These are phyloP conservation scores for Pichia nakasei DNA, from an alignment of 805 yeast species.

Conservation along the genomic window DNA sequence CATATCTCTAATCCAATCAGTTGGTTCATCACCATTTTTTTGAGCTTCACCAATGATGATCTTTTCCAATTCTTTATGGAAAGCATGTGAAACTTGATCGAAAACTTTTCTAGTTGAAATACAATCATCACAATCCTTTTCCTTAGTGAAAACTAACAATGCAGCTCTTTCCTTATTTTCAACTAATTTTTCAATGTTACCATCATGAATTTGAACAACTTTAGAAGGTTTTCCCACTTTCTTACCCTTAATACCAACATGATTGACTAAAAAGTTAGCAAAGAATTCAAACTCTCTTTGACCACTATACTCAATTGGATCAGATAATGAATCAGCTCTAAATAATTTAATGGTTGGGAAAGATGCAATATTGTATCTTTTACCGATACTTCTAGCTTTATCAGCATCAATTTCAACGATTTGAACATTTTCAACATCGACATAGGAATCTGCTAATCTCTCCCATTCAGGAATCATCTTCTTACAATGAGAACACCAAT, in stretches of 20 bases:
- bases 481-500: slow-evolving; percentile 68
- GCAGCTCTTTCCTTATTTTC: slow-evolving; percentile 31
- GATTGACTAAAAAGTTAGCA: slow-evolving; percentile 37
- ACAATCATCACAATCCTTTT: slow-evolving; percentile 41
- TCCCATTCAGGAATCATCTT: slow-evolving; percentile 43
- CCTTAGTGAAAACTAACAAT: slow-evolving; percentile 42
- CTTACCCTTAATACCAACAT: slow-evolving; percentile 26
- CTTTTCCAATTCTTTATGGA: slow-evolving; percentile 31
- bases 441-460: slow-evolving; percentile 18
- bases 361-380: slow-evolving; percentile 45
- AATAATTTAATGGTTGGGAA: slow-evolving; percentile 60
- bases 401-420: slow-evolving; percentile 53
- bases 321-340: slow-evolving; percentile 35
- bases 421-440: slow-evolving; percentile 17
- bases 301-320: slow-evolving; percentile 51
- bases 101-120: slow-evolving; percentile 42
- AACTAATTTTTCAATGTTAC: slow-evolving; percentile 20
- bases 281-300: slow-evolving; percentile 41
- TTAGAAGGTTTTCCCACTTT: slow-evolving; percentile 14
- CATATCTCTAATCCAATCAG: slow-evolving; percentile 31
- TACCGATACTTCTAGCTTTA: slow-evolving; percentile 39
- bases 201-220: slow-evolving; percentile 22
- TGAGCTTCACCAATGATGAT: slow-evolving; percentile 40
- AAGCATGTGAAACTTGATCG: slow-evolving; percentile 40
- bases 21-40: slow-evolving; percentile 35